Evolutionary conservation across 306 rosid genomes (phyloP).

Genomic region (Alnus glutinosa): DNA sequence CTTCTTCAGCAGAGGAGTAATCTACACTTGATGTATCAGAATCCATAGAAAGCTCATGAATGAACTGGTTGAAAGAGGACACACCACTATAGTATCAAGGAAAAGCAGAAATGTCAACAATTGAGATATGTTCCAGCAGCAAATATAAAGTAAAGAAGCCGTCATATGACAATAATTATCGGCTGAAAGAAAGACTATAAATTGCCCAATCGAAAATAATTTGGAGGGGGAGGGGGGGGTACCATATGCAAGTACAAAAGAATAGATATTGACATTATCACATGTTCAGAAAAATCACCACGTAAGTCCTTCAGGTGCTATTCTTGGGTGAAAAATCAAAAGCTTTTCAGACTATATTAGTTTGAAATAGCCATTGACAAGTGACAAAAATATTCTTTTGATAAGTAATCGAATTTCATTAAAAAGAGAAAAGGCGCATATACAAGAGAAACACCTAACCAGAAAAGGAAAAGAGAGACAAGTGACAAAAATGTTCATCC

Average conservation of each 20-base stretch:
- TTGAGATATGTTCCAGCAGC: background rate
- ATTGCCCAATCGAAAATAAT: too few relatives aligned
- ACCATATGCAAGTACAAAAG: too few relatives aligned
- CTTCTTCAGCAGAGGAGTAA: constrained; percentile 68
- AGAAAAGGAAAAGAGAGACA: too few relatives aligned
- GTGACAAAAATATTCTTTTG: background rate
- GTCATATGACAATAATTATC: too few relatives aligned
- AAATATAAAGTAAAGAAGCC: background rate
- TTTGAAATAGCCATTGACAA: background rate
- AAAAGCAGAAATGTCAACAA: constrained; percentile 27
- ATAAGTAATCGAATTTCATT: too few relatives aligned
- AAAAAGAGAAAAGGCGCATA: too few relatives aligned
- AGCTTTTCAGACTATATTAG: background rate
- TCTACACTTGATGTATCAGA: constrained; percentile 70
- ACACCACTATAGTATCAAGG: constrained; percentile 62
- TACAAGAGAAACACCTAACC: too few relatives aligned
- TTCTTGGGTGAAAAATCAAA: background rate
- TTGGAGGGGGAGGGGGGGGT: too few relatives aligned
- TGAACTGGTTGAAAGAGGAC: constrained; percentile 84
- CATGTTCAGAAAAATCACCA: background rate
- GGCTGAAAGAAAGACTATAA: too few relatives aligned
- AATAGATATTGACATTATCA: too few relatives aligned
- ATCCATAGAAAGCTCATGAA: constrained; percentile 86
- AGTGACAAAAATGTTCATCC: background rate
- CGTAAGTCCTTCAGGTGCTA: background rate